Conservation (phyloP, 2,329 filamentous ascomycete species). For the Gaeumannomyces tritici region DNA sequence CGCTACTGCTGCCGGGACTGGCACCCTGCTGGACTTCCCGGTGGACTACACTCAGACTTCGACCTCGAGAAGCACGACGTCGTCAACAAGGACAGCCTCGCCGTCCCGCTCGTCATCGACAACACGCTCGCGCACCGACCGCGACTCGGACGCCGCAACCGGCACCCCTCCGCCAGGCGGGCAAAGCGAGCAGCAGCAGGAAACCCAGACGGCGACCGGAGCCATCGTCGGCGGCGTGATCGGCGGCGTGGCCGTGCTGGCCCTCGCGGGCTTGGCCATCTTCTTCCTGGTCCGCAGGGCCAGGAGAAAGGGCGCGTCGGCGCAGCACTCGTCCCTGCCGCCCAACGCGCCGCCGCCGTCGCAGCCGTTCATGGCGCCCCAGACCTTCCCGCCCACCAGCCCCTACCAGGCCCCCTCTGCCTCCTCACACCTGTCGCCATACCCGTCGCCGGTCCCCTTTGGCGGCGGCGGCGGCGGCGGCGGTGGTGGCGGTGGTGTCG, state of each 20-base stretch:
- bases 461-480: not conserved
- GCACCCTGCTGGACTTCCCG: conserved; percentile 15
- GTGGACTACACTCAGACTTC: conserved; percentile 17
- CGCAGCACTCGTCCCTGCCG: not conserved
- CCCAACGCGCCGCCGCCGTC: not conserved
- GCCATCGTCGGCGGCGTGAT: conserved; percentile 87
- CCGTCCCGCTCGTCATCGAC: not conserved
- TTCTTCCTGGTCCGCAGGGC: conserved; percentile 73
- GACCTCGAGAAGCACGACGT: conserved; percentile 13
- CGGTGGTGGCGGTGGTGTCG: too few relatives aligned
- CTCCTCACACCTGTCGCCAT: not conserved
- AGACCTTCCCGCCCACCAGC: not conserved
- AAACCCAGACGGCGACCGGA: conserved; percentile 47
- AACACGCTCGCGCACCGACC: not conserved
- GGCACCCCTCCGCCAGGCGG: not conserved
- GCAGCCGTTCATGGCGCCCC: not conserved
- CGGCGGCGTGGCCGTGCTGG: conserved; percentile 66
- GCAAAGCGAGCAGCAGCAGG: not conserved
- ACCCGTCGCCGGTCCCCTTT: not conserved
- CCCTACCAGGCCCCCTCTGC: not conserved
- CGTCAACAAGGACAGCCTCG: conserved; percentile 5
- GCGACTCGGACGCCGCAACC: not conserved
- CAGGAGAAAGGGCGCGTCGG: not conserved
- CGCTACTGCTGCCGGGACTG: not conserved
- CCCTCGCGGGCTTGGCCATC: conserved; percentile 32